Percentiles rank a stretch among this genome's conserved stretches.
Evolutionary conservation across 1,284 basidiomycete species (phyloP).

Genomic region (Tremellales sp.): DNA sequence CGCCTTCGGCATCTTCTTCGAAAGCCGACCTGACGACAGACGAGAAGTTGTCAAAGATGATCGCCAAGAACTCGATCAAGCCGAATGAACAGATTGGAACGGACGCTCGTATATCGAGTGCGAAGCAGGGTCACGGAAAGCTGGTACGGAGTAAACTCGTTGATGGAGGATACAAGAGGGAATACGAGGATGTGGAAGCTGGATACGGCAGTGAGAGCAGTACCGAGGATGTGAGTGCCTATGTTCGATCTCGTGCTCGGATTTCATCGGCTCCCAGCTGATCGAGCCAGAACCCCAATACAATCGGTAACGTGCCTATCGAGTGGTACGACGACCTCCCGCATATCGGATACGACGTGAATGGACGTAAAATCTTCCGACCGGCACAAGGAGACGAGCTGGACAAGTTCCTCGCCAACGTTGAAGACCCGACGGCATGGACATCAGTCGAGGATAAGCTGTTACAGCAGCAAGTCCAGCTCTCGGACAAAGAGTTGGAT

Average conservation of each 20-base stretch:
- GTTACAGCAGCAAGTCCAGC: constrained; percentile 75
- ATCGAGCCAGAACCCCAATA: constrained; percentile 70
- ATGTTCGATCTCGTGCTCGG: too few relatives aligned
- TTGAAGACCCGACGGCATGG: constrained; percentile 91
- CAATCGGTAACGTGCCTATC: constrained; percentile 90
- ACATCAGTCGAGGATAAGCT: constrained; percentile 90
- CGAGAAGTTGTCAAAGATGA: constrained; percentile 34
- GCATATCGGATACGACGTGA: constrained; percentile 96
- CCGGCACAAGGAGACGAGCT: constrained; percentile 95
- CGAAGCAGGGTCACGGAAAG: constrained; percentile 43
- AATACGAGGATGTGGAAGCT: constrained; percentile 92
- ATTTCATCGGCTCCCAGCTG: neutral
- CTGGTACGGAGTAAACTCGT: constrained; percentile 50
- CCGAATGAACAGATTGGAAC: constrained; percentile 43
- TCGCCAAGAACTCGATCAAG: constrained; percentile 41
- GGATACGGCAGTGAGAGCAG: constrained; percentile 96
- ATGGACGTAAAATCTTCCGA: constrained; percentile 89
- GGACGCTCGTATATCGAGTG: constrained; percentile 40
- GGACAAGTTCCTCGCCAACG: constrained; percentile 92
- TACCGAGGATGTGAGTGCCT: constrained; percentile 92
- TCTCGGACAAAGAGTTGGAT: constrained; percentile 88
- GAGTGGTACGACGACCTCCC: constrained; percentile 99
- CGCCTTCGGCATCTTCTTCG: constrained; percentile 14
- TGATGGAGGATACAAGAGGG: constrained; percentile 80
- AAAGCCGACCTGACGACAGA: constrained; percentile 17